phyloP scores from a whole-genome alignment of 495 filamentous ascomycete genomes.

The Glonium stellatum region DNA sequence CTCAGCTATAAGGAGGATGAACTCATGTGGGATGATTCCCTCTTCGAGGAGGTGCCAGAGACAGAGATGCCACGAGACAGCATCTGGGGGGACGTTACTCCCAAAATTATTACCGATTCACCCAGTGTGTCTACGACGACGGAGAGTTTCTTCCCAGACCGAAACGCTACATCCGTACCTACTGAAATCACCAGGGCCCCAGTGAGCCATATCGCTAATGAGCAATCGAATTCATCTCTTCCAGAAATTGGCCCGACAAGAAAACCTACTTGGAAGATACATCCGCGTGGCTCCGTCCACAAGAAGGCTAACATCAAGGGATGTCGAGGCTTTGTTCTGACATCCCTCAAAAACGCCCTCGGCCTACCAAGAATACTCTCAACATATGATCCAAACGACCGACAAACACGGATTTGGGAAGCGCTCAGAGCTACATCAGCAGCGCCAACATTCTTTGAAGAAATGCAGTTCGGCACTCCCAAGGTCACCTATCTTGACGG shows the following conservation, averaged over 20 bases:
- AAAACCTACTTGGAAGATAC: slow-evolving; percentile 26
- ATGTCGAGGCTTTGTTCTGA: slow-evolving; percentile 30
- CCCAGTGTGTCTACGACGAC: background rate
- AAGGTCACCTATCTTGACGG: slow-evolving; percentile 33
- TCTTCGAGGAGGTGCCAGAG: slow-evolving; percentile 29
- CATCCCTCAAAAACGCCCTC: slow-evolving; percentile 30
- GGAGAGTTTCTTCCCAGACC: slow-evolving; percentile 4
- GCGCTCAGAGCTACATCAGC: slow-evolving; percentile 32
- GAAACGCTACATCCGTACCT: background rate
- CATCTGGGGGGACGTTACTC: slow-evolving; percentile 25
- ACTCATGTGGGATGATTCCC: slow-evolving; percentile 32
- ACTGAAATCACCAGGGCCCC: slow-evolving; percentile 2
- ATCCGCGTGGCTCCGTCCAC: slow-evolving; percentile 24
- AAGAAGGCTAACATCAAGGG: slow-evolving; percentile 21
- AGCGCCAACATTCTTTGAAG: slow-evolving; percentile 34
- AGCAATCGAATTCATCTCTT: slow-evolving; percentile 2
- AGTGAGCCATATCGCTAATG: slow-evolving; percentile 11
- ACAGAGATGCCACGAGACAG: slow-evolving; percentile 23
- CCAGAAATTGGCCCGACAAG: background rate
- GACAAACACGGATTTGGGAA: slow-evolving; percentile 29
- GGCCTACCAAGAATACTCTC: slow-evolving; percentile 28
- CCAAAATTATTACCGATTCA: slow-evolving; percentile 21
- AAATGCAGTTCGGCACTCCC: slow-evolving; percentile 32
- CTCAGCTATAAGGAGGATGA: slow-evolving; percentile 32
- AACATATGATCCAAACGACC: slow-evolving; percentile 32